Evolutionary conservation across 495 filamentous ascomycete species (phyloP).

Genomic region (Aspergillus affinis): DNA sequence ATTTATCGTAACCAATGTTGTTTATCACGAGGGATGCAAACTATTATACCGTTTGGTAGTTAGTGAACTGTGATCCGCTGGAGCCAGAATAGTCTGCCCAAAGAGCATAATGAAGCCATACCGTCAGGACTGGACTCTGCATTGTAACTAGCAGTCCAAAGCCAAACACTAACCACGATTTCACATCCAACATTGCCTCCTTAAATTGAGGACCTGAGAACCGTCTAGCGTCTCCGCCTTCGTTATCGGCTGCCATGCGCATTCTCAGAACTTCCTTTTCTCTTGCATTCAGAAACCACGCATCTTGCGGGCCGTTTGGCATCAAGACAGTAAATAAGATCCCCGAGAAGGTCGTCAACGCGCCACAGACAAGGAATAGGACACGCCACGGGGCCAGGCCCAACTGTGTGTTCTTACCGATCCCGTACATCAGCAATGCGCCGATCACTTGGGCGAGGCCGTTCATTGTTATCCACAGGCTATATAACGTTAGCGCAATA

Average conservation of each 20-base stretch:
- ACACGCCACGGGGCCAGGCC: conserved; percentile 47
- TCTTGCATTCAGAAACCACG: conserved; percentile 54
- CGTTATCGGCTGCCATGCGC: conserved; percentile 55
- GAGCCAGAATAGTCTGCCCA: not conserved
- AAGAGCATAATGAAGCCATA: too few relatives aligned
- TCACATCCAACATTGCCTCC: conserved; percentile 57
- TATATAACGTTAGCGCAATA: not conserved
- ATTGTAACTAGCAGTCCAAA: conserved; percentile 40
- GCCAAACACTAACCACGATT: conserved; percentile 56
- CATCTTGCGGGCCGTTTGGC: conserved; percentile 57
- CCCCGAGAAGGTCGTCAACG: conserved; percentile 51
- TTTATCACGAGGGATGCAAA: conserved; percentile 39
- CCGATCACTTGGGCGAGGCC: conserved; percentile 55
- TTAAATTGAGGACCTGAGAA: conserved; percentile 55
- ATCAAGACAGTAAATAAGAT: conserved; percentile 53
- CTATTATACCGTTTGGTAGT: not conserved
- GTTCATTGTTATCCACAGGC: conserved; percentile 54
- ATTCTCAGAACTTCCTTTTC: conserved; percentile 55
- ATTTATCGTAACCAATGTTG: conserved; percentile 27
- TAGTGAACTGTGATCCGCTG: not conserved
- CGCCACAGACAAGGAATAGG: conserved; percentile 49
- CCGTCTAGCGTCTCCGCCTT: conserved; percentile 58
- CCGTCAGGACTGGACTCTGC: conserved; percentile 11
- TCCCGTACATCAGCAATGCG: conserved; percentile 55
- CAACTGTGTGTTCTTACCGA: conserved; percentile 40